Conservation (phyloP, 306 rosid species). For the Chamaecrista fasciculata region DNA sequence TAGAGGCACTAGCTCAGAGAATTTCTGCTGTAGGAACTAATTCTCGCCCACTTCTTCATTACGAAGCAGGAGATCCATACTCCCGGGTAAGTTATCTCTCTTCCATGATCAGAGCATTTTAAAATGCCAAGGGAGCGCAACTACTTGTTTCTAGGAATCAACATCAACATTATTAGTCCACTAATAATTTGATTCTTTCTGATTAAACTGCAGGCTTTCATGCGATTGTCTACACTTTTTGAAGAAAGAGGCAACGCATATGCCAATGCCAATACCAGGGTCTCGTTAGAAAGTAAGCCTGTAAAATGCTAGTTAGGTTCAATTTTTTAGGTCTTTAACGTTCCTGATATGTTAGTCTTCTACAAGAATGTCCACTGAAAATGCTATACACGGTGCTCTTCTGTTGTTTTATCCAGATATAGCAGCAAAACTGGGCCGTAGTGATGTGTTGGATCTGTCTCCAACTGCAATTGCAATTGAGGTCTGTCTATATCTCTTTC, state of each 20-base stretch:
- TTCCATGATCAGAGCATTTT: conserved; percentile 4
- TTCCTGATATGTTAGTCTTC: neutral
- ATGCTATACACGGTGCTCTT: neutral
- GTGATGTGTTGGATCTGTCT: conserved; percentile 55
- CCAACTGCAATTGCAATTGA: conserved; percentile 70
- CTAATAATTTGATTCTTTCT: conserved; percentile 17
- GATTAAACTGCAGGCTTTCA: conserved; percentile 50
- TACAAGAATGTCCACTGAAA: conserved; percentile 5
- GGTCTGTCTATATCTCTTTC: conserved; percentile 51
- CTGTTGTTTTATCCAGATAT: conserved; percentile 48
- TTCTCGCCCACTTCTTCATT: conserved; percentile 82
- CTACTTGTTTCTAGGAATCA: neutral
- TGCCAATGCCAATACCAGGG: conserved; percentile 67
- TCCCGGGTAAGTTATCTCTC: conserved; percentile 41
- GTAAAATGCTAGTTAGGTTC: neutral
- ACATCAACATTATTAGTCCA: neutral
- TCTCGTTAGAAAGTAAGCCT: conserved; percentile 67
- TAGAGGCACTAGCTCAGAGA: conserved; percentile 77
- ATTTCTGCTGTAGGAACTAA: conserved; percentile 72
- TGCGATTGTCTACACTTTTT: conserved; percentile 54
- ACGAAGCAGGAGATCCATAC: conserved; percentile 61
- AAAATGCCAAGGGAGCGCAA: neutral
- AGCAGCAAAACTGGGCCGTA: conserved; percentile 52
- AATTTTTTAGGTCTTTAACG: neutral
- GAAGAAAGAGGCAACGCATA: conserved; percentile 70